phyloP scores from a whole-genome alignment of 192 early-diverging fungal genomes.

The Dimargaris cristalligena region DNA sequence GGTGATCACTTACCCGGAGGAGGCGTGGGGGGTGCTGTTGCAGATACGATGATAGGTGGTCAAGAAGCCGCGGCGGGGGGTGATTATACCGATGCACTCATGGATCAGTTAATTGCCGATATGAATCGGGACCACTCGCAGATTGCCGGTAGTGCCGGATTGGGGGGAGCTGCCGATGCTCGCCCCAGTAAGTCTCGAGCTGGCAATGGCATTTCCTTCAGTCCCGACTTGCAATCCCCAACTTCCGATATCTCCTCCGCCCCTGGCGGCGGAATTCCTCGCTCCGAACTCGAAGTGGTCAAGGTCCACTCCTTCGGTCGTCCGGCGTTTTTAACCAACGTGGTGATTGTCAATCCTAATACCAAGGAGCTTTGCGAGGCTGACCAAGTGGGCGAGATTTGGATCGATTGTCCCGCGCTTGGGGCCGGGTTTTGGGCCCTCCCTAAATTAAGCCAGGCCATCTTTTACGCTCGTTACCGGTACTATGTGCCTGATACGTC shows the following conservation, averaged over 20 bases:
- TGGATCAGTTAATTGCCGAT: constrained; percentile 3
- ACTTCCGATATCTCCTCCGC: neutral
- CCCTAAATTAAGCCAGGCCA: constrained; percentile 51
- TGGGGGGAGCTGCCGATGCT: too few species aligned
- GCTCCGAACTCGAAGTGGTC: constrained; percentile 2
- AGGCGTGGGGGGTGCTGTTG: neutral
- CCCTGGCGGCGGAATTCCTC: too few species aligned
- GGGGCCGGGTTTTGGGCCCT: constrained; percentile 63
- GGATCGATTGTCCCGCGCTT: constrained; percentile 58
- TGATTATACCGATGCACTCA: neutral
- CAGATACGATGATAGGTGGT: constrained; percentile 4
- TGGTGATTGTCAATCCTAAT: constrained; percentile 70
- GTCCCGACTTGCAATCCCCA: neutral
- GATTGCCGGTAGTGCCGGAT: too few species aligned
- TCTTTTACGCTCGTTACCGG: constrained; percentile 45
- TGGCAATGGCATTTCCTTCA: too few species aligned
- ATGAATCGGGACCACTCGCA: too few species aligned
- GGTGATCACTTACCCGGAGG: neutral
- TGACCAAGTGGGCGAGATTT: constrained; percentile 70
- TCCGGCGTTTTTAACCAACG: constrained; percentile 27
- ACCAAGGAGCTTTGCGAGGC: constrained; percentile 54
- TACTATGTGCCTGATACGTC: constrained; percentile 20
- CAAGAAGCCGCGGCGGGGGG: neutral
- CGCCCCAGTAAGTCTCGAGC: too few species aligned
- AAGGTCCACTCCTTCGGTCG: constrained; percentile 18